Conservation (phyloP, 306 rosid species). For the Vigna radiata region DNA sequence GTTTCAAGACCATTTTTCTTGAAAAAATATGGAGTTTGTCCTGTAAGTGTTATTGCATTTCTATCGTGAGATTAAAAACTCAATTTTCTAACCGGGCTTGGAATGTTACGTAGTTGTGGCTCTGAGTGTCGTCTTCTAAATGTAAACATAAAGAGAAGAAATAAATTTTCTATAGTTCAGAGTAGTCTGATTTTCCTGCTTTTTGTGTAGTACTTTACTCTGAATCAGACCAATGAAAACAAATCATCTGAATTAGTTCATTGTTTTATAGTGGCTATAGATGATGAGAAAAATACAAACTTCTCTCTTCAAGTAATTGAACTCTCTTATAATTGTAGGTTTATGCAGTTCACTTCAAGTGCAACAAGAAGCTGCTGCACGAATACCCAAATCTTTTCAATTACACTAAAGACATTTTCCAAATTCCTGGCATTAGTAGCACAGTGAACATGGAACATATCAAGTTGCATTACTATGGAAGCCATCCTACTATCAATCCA, state of each 20-base stretch:
- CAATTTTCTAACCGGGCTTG: background rate
- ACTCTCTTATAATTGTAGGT: constrained; percentile 58
- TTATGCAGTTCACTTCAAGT: constrained; percentile 93
- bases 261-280: background rate
- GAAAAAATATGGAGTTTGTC: constrained; percentile 9
- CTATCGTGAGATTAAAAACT: background rate
- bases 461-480: constrained; percentile 83
- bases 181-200: background rate
- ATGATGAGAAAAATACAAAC: background rate
- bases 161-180: background rate
- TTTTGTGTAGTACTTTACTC: background rate
- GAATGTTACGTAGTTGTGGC: background rate
- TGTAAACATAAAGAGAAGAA: background rate
- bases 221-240: background rate
- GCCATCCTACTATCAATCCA: constrained; percentile 87
- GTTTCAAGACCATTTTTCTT: constrained; percentile 10
- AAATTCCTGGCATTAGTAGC: constrained; percentile 73
- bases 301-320: background rate
- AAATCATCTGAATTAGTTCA: background rate
- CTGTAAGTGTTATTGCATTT: constrained; percentile 2
- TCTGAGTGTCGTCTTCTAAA: background rate
- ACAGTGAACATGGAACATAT: constrained; percentile 85
- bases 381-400: constrained; percentile 88
- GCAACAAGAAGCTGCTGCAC: constrained; percentile 83
- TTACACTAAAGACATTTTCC: constrained; percentile 85